Evolutionary conservation across 768 basidiomycete genomes (phyloP).

Genomic region (Tricholoma furcatifolium): DNA sequence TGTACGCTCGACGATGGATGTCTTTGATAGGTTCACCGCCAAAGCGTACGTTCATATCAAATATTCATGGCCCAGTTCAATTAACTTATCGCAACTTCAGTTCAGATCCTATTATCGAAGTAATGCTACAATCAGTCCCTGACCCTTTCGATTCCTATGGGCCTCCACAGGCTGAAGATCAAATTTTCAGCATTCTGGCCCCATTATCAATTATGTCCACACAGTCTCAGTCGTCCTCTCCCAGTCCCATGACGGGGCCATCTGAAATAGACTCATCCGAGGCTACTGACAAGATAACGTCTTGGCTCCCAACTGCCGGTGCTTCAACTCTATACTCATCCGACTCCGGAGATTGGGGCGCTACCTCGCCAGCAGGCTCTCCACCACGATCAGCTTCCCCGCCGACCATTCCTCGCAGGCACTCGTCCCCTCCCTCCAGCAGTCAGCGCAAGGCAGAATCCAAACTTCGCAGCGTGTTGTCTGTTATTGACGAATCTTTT

Average conservation of each 20-base stretch:
- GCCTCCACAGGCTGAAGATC: slow-evolving; percentile 81
- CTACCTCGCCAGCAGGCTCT: slow-evolving; percentile 39
- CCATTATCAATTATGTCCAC: slow-evolving; percentile 76
- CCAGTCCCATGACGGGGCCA: slow-evolving; percentile 56
- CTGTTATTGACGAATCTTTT: slow-evolving; percentile 66
- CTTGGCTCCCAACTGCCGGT: slow-evolving; percentile 52
- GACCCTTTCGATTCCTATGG: slow-evolving; percentile 95
- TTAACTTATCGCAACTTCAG: slow-evolving; percentile 31
- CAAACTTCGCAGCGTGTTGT: slow-evolving; percentile 71
- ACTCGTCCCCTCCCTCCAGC: slow-evolving; percentile 47
- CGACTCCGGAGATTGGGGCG: slow-evolving; percentile 57
- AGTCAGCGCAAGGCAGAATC: slow-evolving; percentile 54
- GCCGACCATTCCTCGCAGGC: slow-evolving; percentile 40
- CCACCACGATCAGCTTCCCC: slow-evolving; percentile 56
- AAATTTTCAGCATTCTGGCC: slow-evolving; percentile 91
- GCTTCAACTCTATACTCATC: slow-evolving; percentile 45
- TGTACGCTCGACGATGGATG: slow-evolving; percentile 88
- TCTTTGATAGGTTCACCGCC: slow-evolving; percentile 84
- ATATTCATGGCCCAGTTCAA: slow-evolving; percentile 12
- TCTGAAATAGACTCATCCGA: slow-evolving; percentile 38
- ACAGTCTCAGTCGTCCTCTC: slow-evolving; percentile 55
- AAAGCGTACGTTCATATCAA: slow-evolving; percentile 64
- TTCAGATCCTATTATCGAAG: slow-evolving; percentile 88
- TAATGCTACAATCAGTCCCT: slow-evolving; percentile 85
- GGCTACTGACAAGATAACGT: slow-evolving; percentile 33